Base-by-base conservation (phyloP, 345 rosid species). In the Salix udensis region DNA sequence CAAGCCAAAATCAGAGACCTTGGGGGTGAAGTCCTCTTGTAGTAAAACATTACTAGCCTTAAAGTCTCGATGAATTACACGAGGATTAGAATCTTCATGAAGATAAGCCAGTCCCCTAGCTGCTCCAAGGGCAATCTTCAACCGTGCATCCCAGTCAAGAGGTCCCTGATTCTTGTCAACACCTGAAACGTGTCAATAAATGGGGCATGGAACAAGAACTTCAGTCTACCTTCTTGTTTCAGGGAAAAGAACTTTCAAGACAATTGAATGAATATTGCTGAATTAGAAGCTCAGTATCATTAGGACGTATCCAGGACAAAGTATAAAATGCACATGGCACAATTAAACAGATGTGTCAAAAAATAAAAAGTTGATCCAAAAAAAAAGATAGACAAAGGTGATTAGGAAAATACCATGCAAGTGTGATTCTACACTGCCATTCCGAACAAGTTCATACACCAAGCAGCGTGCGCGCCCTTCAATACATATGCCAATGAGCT, bases 371-470 rank as follows among this genome's bases (percentile, higher is more conserved):
- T 44, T 44, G 48, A 44, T 44, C 48, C 48, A 2, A 44, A 11
- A 44, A 30, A 44, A 44, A 44, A 44, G 48, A 44, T 13, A 44
- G 31, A 58, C 19, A 72, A 72, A 81, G 28, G 53, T 30, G 79
- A 67, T 28, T 30, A 79, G 65, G 79, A 73, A 50, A 39, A 72
- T 91, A 96, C 99, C 99, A 80, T 96, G 99, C 87, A 96, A 89
- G 84, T 96, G 99, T 48, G 99, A 96, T 81, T 96, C 99, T 37
- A 96, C 94, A 76, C 98, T 96, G 83, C 99, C 99, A 82, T 96
- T 96, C 84, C 67, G 89, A 85, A 96, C 92, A 44, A 96, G 86
- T 82, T 96, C 99, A 82, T 96, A 96, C 23, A 96, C 90, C 86
- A 96, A 88, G 85, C 97, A 94, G 71, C 97, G 96, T 1, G 84